Evolutionary conservation across 78 protist genomes (phyloP).

Genomic region (Tieghemostelium lacteum): DNA sequence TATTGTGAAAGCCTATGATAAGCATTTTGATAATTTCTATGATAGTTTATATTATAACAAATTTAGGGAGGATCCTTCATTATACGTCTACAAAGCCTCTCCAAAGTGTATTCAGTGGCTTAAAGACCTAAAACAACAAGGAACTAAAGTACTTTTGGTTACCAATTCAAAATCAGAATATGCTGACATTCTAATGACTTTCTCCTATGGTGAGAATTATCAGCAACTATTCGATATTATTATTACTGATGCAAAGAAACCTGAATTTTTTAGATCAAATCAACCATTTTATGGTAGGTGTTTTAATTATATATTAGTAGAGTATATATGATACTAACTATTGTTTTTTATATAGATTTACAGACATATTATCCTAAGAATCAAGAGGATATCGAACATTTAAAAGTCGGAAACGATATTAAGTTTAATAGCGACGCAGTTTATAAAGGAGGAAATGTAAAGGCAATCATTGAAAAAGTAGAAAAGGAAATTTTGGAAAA

Average conservation of each 20-base stretch:
- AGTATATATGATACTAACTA: no score
- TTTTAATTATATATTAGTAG: not conserved
- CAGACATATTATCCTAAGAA: constrained; percentile 18
- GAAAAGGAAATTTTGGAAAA: not conserved
- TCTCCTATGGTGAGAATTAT: constrained; percentile 35
- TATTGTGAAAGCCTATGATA: not conserved
- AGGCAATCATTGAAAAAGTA: not conserved
- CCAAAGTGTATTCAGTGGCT: constrained; percentile 13
- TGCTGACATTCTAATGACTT: constrained; percentile 22
- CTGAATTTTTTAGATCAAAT: constrained; percentile 7
- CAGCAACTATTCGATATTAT: constrained; percentile 25
- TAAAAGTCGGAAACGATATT: not conserved
- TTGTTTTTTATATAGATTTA: no score
- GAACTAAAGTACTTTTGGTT: constrained; percentile 4
- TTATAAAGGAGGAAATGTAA: constrained; percentile 46
- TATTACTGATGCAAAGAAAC: constrained; percentile 53
- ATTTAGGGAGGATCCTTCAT: constrained; percentile 5
- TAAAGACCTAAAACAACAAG: not conserved
- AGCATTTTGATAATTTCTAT: constrained; percentile 15
- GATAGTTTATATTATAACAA: not conserved
- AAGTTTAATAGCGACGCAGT: constrained; percentile 6
- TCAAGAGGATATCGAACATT: not conserved
- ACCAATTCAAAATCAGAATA: constrained; percentile 71
- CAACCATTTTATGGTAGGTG: constrained; percentile 9
- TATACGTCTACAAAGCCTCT: constrained; percentile 11